Evolutionary conservation across 108 stramenopile species (phyloP).

Genomic region (Fragilaria radians): DNA sequence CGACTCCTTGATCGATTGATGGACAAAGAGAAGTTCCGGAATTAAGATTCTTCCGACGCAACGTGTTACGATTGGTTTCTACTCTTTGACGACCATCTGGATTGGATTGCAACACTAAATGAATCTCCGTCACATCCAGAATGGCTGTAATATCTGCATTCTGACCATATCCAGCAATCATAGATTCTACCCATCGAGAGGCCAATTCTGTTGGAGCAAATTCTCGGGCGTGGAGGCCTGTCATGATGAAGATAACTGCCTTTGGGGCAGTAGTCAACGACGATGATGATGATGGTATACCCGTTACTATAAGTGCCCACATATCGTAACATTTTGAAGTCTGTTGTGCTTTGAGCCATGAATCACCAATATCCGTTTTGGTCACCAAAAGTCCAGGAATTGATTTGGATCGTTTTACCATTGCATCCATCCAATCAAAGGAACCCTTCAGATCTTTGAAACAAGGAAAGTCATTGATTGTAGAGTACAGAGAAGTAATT

Average conservation of each 20-base stretch:
- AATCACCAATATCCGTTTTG: conserved; percentile 28
- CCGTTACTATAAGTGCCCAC: conserved; percentile 32
- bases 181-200: conserved; percentile 20
- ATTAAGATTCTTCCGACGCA: conserved; percentile 43
- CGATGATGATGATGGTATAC: background rate
- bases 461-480: background rate
- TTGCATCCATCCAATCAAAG: conserved; percentile 7
- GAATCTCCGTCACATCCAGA: conserved; percentile 35
- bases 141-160: conserved; percentile 35
- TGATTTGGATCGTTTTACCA: background rate
- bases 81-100: conserved; percentile 47
- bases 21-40: background rate
- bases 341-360: conserved; percentile 15
- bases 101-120: conserved; percentile 43
- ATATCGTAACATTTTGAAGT: conserved; percentile 25
- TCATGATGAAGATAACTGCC: conserved; percentile 3
- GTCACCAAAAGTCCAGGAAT: conserved; percentile 3
- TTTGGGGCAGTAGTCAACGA: background rate
- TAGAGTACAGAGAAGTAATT: background rate
- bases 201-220: conserved; percentile 45
- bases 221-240: conserved; percentile 43
- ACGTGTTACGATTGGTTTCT: conserved; percentile 21
- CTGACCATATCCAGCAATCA: conserved; percentile 13
- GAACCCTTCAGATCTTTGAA: conserved; percentile 7
- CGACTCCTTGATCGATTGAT: conserved; percentile 24